Evolutionary conservation across 768 basidiomycete genomes (phyloP), one percentile per base, ranked within the genome.

Genomic region (Auriscalpium orientale): DNA sequence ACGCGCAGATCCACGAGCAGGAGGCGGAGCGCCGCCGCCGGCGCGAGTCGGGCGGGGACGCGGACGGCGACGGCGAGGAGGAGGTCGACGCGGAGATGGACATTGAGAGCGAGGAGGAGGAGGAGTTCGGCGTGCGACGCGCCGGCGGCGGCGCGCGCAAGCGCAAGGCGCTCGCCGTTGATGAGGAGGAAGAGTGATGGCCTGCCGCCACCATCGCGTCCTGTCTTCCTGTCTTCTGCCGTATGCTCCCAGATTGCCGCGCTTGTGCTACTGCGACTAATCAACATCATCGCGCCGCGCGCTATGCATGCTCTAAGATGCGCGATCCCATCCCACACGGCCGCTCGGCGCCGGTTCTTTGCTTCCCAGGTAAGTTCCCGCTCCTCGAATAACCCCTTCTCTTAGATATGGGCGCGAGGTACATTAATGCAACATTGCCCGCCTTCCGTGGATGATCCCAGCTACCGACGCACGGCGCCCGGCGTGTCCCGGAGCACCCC

Each of bases 21-120:
- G 77, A 81, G 58, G 77, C 81, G 52, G 77, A 80, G 53, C 74
- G 75, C 43, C 80, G 79, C 67, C 72, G 72, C 49, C 72, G 70
- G 50, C 67, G 70, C 66, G 73, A 58, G 65, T 62, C 63, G 54
- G 72, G 64, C 12, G 67, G 61, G 33, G 64, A 64, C 36, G 60
- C 52, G 34, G 55, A 54, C 28, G 72, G 71, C 2, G 70, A 68
- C 28, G 67, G 65, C 12, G 73, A 65, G 40, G 74, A 71, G 20
- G 73, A 65, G 40, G 74, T 71, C 20, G 73, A 69, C 4, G 77
- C 73, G 46, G 80, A 75, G 16, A 87, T 88, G 81, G 87, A 88
- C 53, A 78, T 89, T 12, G 87, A 87, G 70, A 86, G 85, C 60
- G 87, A 87, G 59, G 82, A 83, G 53, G 61, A 88, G 51, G 85